Evolutionary conservation across 139 green algal species (phyloP).

Genomic region (Ulvella scutata): DNA sequence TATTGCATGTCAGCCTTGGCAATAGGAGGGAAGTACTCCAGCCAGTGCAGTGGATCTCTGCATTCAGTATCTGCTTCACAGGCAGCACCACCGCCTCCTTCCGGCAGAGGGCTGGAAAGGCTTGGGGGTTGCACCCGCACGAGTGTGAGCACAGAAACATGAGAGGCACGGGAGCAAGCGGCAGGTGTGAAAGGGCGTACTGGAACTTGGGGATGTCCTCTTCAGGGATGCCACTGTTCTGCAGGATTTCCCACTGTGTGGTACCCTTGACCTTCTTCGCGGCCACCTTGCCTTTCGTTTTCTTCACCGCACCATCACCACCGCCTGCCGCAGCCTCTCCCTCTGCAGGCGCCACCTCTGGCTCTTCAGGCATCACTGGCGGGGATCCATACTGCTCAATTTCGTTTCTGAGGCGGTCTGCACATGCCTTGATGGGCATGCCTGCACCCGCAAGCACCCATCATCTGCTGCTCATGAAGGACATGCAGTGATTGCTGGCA

Average conservation of each 20-base stretch:
- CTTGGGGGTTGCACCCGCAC: too few species aligned
- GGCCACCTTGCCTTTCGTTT: conserved; percentile 65
- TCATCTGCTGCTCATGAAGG: too few species aligned
- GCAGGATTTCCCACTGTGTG: conserved; percentile 90
- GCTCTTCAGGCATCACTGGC: conserved; percentile 58
- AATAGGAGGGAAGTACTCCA: conserved; percentile 86
- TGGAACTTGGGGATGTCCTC: conserved; percentile 76
- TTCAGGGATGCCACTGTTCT: conserved; percentile 64
- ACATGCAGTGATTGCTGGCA: too few species aligned
- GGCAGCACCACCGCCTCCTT: too few species aligned
- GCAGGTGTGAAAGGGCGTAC: conserved; percentile 3
- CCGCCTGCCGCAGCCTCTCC: conserved; percentile 10
- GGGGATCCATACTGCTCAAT: conserved; percentile 71
- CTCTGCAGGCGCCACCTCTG: conserved; percentile 19
- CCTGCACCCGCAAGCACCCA: conserved; percentile 34
- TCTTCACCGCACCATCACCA: neutral
- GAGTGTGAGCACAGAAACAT: too few species aligned
- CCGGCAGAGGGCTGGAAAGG: too few species aligned
- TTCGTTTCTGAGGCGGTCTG: conserved; percentile 83
- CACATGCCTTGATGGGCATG: conserved; percentile 99
- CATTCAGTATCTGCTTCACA: too few species aligned
- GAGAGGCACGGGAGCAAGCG: too few species aligned
- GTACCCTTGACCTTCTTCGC: conserved; percentile 64
- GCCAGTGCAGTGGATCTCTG: conserved; percentile 74
- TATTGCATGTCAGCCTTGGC: conserved; percentile 68